Conservation (phyloP, 345 rosid species). For the Bruguiera sexangula region DNA sequence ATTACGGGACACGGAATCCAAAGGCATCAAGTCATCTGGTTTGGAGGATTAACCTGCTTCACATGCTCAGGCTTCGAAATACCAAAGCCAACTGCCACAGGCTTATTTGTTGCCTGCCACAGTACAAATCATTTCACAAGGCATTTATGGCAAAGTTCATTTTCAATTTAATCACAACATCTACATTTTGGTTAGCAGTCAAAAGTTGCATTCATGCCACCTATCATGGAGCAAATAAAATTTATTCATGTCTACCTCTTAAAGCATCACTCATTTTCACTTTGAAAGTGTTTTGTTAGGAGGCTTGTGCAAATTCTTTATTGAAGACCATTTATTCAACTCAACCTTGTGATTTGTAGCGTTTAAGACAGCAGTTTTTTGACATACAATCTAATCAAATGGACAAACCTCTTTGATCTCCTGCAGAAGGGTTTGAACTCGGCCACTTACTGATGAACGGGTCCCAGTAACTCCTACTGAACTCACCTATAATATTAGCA, state of each 20-base stretch:
- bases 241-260: neutral
- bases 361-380: no score
- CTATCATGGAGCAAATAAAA: neutral
- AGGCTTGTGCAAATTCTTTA: neutral
- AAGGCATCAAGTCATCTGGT: neutral
- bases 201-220: neutral
- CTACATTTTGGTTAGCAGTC: neutral
- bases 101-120: conserved; percentile 56
- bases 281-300: neutral
- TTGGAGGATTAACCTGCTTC: conserved; percentile 52
- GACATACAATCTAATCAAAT: neutral
- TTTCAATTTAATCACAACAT: neutral
- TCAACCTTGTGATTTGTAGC: neutral
- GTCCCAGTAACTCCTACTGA: conserved; percentile 88
- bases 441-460: conserved; percentile 63
- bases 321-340: neutral
- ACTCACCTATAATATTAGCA: conserved; percentile 56
- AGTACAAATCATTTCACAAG: conserved; percentile 4
- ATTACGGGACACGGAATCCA: neutral
- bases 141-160: neutral
- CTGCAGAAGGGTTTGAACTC: conserved; percentile 59
- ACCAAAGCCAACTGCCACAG: conserved; percentile 83
- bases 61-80: conserved; percentile 82
- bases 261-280: neutral
- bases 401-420: conserved; percentile 64